Evolutionary conservation across 1,284 basidiomycete species (phyloP).

Genomic region (Xanthoconium separans): DNA sequence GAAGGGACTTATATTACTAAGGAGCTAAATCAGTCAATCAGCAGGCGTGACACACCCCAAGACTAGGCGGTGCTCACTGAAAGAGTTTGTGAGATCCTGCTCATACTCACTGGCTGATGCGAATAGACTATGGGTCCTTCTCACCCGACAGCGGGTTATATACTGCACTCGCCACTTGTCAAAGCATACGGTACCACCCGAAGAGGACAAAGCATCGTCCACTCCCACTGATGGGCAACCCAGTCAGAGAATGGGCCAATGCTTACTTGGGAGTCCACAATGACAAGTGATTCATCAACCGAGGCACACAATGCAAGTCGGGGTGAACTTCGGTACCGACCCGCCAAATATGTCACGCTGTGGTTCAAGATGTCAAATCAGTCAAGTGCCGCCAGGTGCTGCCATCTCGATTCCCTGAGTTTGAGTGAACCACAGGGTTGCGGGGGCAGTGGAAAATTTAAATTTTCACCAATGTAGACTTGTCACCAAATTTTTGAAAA

Average conservation of each 20-base stretch:
- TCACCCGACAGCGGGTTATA: slow-evolving; percentile 18
- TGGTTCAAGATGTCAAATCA: background rate
- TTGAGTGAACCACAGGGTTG: background rate
- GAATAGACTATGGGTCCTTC: background rate
- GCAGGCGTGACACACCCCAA: background rate
- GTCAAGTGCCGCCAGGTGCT: background rate
- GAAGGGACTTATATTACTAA: slow-evolving; percentile 27
- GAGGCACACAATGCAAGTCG: slow-evolving; percentile 22
- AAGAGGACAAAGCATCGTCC: slow-evolving; percentile 24
- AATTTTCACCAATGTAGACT: background rate
- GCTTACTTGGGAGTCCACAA: no score
- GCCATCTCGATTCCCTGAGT: background rate
- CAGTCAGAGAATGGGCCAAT: slow-evolving; percentile 2
- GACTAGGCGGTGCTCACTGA: slow-evolving; percentile 23
- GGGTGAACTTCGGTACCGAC: background rate
- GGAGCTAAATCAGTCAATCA: slow-evolving; percentile 19
- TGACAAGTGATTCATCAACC: no score
- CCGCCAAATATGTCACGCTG: slow-evolving; percentile 3
- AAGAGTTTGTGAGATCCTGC: slow-evolving; percentile 33
- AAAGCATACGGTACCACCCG: slow-evolving; percentile 14
- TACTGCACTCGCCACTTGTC: slow-evolving; percentile 27
- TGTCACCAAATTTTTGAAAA: background rate
- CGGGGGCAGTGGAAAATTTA: background rate
- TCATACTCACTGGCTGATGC: slow-evolving; percentile 18
- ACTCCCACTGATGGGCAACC: slow-evolving; percentile 9